Evolutionary conservation across 1,284 basidiomycete genomes (phyloP).

Genomic region (Malassezia japonica): DNA sequence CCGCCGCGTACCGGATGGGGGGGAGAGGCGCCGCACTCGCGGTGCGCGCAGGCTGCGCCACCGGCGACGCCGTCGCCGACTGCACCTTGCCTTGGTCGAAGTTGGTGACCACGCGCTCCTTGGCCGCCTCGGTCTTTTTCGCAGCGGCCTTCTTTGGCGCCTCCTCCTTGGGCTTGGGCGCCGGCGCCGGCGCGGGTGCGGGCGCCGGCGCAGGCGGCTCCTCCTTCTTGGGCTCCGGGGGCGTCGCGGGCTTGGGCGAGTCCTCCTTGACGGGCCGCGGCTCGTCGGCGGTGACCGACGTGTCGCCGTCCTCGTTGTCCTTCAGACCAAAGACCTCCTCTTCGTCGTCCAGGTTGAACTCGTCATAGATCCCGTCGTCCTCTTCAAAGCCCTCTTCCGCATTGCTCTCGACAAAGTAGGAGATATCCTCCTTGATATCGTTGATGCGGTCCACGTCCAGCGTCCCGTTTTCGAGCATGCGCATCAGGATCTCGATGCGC

Average conservation of each 20-base stretch:
- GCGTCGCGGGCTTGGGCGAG: conserved; percentile 2
- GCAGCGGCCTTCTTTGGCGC: conserved; percentile 22
- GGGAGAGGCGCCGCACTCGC: conserved; percentile 15
- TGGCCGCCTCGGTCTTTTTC: conserved; percentile 25
- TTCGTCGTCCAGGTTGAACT: conserved; percentile 89
- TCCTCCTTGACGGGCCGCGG: not conserved
- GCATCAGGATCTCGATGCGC: conserved; percentile 82
- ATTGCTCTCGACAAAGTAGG: conserved; percentile 94
- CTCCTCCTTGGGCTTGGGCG: conserved; percentile 18
- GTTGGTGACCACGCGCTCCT: conserved; percentile 64
- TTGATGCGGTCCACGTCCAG: conserved; percentile 71
- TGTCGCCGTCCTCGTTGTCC: conserved; percentile 57
- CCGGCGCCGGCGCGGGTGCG: conserved; percentile 6
- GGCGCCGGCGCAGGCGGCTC: conserved; percentile 14
- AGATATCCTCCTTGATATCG: conserved; percentile 83
- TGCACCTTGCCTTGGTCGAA: conserved; percentile 55
- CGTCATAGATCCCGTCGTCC: conserved; percentile 95
- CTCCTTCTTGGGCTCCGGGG: conserved; percentile 19
- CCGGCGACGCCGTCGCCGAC: conserved; percentile 49
- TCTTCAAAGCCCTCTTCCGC: conserved; percentile 94
- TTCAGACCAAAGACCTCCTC: conserved; percentile 54
- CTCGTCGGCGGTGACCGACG: not conserved
- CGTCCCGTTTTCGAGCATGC: conserved; percentile 88
- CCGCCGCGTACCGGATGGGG: conserved; percentile 14
- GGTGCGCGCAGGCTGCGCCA: conserved; percentile 16